Conservation (phyloP, 108 stramenopile genomes). For the Schizochytrium sp. region DNA sequence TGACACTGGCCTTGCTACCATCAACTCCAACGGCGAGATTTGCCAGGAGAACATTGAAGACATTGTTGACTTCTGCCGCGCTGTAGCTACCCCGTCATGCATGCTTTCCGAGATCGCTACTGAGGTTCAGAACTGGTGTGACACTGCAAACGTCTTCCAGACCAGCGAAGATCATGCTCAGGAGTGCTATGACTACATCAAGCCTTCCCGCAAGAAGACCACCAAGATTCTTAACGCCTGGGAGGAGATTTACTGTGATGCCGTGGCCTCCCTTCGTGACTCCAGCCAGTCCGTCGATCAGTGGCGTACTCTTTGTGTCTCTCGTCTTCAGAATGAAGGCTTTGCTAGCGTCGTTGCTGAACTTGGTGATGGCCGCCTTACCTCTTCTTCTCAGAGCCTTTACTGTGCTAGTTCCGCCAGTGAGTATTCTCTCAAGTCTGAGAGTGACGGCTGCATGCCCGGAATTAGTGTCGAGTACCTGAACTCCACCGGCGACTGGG, state of each 20-base stretch:
- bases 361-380: background rate
- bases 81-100: slow-evolving; percentile 39
- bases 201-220: background rate
- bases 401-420: slow-evolving; percentile 26
- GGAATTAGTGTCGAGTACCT: slow-evolving; percentile 53
- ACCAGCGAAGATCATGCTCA: background rate
- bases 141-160: slow-evolving; percentile 38
- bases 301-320: slow-evolving; percentile 13
- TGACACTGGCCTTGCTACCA: slow-evolving; percentile 34
- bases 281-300: background rate
- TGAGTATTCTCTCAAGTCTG: background rate
- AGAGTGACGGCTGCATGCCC: slow-evolving; percentile 41
- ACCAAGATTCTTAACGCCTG: background rate
- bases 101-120: background rate
- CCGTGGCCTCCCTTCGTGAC: slow-evolving; percentile 13
- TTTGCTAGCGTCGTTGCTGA: slow-evolving; percentile 7
- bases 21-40: slow-evolving; percentile 47
- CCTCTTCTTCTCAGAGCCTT: background rate
- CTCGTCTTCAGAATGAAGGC: slow-evolving; percentile 48
- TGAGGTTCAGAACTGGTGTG: slow-evolving; percentile 24
- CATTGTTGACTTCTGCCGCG: slow-evolving; percentile 50
- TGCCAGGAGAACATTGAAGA: slow-evolving; percentile 48
- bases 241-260: slow-evolving; percentile 37
- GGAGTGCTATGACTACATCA: background rate
- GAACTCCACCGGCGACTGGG: slow-evolving; percentile 3